Evolutionary conservation across 2,329 filamentous ascomycete genomes (phyloP).

Genomic region (Colletotrichum plurivorum): DNA sequence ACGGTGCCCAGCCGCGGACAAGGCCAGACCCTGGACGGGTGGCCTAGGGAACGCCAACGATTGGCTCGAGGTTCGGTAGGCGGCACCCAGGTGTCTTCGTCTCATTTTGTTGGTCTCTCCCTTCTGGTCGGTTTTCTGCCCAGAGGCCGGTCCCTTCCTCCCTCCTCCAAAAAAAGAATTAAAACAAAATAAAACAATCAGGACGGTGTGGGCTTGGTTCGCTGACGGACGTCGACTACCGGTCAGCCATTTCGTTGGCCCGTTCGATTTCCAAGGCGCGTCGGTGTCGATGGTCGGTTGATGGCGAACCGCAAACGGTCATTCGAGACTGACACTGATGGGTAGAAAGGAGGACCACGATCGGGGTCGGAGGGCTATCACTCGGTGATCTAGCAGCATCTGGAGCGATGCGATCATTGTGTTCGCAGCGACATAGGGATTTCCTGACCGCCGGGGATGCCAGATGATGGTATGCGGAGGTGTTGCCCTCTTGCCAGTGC

Average conservation of each 20-base stretch:
- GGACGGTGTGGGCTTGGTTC: conserved; percentile 3
- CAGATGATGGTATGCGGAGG: not conserved
- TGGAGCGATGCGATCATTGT: not conserved
- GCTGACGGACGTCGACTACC: not conserved
- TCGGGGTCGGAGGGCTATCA: conserved; percentile 4
- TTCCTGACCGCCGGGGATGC: not conserved
- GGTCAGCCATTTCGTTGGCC: conserved; percentile 16
- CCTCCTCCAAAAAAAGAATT: not conserved
- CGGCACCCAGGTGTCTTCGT: conserved; percentile 32
- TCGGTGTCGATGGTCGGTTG: conserved; percentile 2
- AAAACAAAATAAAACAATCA: too few relatives aligned
- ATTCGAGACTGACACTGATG: conserved; percentile 11
- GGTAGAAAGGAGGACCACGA: not conserved
- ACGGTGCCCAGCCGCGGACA: conserved; percentile 20
- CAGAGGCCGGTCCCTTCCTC: not conserved
- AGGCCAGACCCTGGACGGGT: conserved; percentile 34
- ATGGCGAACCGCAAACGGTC: conserved; percentile 28
- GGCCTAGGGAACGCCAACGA: conserved; percentile 21
- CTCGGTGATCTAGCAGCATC: not conserved
- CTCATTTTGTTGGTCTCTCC: conserved; percentile 27
- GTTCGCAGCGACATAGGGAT: too few relatives aligned
- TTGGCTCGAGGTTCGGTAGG: conserved; percentile 33
- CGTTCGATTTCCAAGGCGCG: conserved; percentile 11
- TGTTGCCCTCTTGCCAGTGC: not conserved
- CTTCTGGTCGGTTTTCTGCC: conserved; percentile 10